phyloP scores from a whole-genome alignment of 164 flowering plant genomes.

The Macadamia tetraphylla region DNA sequence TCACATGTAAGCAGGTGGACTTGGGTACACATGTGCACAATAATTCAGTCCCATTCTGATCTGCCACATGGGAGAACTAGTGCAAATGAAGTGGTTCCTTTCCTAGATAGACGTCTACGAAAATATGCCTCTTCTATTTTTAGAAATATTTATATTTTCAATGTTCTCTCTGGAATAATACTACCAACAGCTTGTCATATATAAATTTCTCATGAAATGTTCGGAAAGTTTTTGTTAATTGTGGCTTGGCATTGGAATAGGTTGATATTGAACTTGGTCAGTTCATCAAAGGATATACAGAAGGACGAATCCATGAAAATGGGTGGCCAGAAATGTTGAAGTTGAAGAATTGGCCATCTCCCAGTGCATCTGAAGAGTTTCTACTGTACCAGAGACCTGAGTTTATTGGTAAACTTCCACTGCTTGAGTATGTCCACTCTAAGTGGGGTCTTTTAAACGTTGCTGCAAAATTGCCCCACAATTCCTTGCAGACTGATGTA shows the following conservation, averaged over 20 bases:
- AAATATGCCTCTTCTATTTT: background rate
- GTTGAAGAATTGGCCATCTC: constrained; percentile 87
- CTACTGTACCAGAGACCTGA: constrained; percentile 81
- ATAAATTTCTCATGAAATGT: background rate
- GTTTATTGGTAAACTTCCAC: constrained; percentile 73
- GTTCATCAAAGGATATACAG: constrained; percentile 80
- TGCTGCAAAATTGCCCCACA: constrained; percentile 89
- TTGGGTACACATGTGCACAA: too few relatives aligned
- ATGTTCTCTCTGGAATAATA: background rate
- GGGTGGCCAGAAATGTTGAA: constrained; percentile 73
- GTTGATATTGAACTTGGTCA: constrained; percentile 67
- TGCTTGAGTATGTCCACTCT: constrained; percentile 88
- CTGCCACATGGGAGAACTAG: too few relatives aligned
- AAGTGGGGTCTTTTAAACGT: constrained; percentile 94
- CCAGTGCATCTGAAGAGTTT: constrained; percentile 87
- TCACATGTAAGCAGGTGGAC: too few relatives aligned
- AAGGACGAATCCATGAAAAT: constrained; percentile 58
- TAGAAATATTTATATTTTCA: background rate
- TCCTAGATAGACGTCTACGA: too few relatives aligned
- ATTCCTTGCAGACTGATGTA: constrained; percentile 76
- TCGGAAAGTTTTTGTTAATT: background rate
- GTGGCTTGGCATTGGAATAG: constrained; percentile 37
- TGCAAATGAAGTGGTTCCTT: too few relatives aligned
- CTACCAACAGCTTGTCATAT: background rate
- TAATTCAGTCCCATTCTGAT: too few relatives aligned